Percentiles rank a stretch among this genome's conserved stretches.
These are phyloP conservation scores for Nakazawaea anatomiae DNA, from an alignment of 805 yeast species.

Conservation along the genomic window DNA sequence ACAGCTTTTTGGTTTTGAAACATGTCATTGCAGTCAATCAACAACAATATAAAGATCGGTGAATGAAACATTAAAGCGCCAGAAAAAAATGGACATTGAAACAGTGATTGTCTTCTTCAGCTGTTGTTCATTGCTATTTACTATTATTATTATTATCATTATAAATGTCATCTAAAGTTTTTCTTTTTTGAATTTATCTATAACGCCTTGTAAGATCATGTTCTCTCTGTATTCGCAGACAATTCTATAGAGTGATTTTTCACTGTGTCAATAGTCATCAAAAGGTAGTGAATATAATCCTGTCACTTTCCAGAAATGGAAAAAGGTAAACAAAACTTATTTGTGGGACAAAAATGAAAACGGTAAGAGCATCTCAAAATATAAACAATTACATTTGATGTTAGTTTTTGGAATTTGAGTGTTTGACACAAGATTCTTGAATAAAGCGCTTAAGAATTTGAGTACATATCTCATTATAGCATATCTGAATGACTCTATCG, in stretches of 20 bases:
- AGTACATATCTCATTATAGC: background rate
- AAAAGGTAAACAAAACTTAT: background rate
- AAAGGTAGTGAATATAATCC: background rate
- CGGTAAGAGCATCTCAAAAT: background rate
- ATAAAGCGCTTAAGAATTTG: background rate
- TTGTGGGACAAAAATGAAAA: background rate
- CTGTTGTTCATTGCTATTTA: background rate
- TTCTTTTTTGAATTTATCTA: background rate
- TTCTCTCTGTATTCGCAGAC: background rate
- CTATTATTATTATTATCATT: background rate
- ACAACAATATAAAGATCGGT: too few relatives aligned
- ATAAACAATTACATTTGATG: background rate
- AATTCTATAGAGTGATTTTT: background rate
- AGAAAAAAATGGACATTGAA: background rate
- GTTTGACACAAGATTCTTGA: too few relatives aligned
- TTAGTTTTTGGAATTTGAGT: too few relatives aligned
- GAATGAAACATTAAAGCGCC: background rate
- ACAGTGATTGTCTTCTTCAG: too few relatives aligned
- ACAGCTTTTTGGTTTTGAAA: too few relatives aligned
- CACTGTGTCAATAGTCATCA: background rate
- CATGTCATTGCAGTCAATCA: too few relatives aligned
- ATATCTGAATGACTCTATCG: background rate
- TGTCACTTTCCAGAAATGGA: background rate
- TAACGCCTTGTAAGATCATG: background rate
- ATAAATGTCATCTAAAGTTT: background rate